Percentiles rank a stretch among this genome's conserved stretches.
These are phyloP conservation scores for Clavispora asparagi DNA, from an alignment of 805 yeast species.

Conservation along the genomic window DNA sequence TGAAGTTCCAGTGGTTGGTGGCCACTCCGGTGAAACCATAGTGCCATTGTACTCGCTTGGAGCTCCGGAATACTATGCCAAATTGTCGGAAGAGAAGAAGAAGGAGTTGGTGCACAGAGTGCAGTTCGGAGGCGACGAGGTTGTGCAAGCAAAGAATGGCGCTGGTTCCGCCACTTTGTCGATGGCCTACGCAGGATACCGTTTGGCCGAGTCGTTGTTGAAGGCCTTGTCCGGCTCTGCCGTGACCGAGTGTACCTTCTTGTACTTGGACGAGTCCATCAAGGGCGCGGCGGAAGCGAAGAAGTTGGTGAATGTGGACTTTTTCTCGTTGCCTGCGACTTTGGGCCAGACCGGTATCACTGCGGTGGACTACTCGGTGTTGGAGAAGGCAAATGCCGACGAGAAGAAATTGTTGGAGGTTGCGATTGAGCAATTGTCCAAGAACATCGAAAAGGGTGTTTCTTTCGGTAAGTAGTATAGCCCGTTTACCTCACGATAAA, in stretches of 20 bases:
- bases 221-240: constrained; percentile 21
- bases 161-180: constrained; percentile 92
- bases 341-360: constrained; percentile 52
- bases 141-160: constrained; percentile 91
- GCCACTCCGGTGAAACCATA: constrained; percentile 93
- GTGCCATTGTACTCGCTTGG: constrained; percentile 71
- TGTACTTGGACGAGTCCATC: constrained; percentile 45
- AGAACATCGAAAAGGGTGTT: constrained; percentile 57
- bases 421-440: constrained; percentile 49
- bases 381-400: constrained; percentile 42
- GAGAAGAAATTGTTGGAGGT: constrained; percentile 53
- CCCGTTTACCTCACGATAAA: too few species aligned
- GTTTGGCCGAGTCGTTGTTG: constrained; percentile 57
- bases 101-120: constrained; percentile 39
- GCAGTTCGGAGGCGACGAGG: constrained; percentile 86
- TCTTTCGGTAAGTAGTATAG: constrained; percentile 22
- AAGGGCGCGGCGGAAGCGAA: constrained; percentile 50
- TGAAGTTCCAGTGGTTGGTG: constrained; percentile 79
- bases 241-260: constrained; percentile 46
- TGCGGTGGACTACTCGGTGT: constrained; percentile 49
- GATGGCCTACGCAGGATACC: constrained; percentile 92
- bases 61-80: constrained; percentile 28
- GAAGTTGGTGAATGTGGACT: constrained; percentile 42
- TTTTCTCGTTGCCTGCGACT: constrained; percentile 60
- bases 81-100: constrained; percentile 29